Evolutionary conservation across 345 rosid genomes (phyloP).

Genomic region (Crucihimalaya himalaica): DNA sequence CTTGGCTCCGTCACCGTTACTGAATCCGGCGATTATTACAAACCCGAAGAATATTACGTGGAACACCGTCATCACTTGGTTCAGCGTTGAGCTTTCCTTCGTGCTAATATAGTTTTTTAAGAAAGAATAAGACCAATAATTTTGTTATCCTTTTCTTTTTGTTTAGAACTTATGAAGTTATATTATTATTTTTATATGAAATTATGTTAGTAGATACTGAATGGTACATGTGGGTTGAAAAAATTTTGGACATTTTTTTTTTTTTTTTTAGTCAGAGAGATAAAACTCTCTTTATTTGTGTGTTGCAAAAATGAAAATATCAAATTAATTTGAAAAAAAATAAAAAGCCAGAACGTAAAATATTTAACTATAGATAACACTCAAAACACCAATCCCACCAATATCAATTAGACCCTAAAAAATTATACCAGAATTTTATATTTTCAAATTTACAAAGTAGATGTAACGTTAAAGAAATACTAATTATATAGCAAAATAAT

Average conservation of each 20-base stretch:
- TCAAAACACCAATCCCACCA: neutral
- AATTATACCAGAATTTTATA: neutral
- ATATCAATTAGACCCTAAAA: neutral
- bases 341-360: too few relatives aligned
- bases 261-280: too few relatives aligned
- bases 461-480: neutral
- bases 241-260: too few relatives aligned
- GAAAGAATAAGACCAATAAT: neutral
- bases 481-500: neutral
- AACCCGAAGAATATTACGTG: constrained; percentile 87
- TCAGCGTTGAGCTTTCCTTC: constrained; percentile 84
- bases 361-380: too few relatives aligned
- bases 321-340: too few relatives aligned
- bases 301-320: too few relatives aligned
- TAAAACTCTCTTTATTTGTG: too few relatives aligned
- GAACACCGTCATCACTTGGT: constrained; percentile 78
- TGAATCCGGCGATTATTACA: constrained; percentile 66
- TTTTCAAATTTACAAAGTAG: neutral
- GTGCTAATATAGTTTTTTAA: constrained; percentile 45
- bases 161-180: neutral
- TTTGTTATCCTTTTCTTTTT: neutral
- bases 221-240: too few relatives aligned
- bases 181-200: neutral
- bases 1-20: constrained; percentile 53
- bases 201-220: too few relatives aligned